Percentiles rank a stretch among this genome's conserved stretches.
phyloP scores from a whole-genome alignment of 2,329 filamentous ascomycete genomes.

The Cladobotryum mycophilum region DNA sequence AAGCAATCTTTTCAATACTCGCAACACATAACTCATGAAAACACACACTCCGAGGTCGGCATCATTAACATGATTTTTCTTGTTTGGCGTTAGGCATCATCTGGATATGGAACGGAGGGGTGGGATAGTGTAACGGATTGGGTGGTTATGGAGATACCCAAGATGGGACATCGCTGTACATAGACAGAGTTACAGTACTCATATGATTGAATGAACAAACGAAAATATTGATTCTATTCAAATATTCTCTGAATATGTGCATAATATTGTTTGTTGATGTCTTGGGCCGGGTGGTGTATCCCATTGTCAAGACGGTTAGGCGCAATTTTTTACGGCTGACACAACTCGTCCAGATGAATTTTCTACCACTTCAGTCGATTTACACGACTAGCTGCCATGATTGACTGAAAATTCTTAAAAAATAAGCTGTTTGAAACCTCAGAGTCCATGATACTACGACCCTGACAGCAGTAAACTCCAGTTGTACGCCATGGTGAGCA shows the following conservation, averaged over 20 bases:
- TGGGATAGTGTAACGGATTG: not conserved
- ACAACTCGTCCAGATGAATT: too few relatives aligned
- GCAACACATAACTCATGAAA: not conserved
- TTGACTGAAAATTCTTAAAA: too few relatives aligned
- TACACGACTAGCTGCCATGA: too few relatives aligned
- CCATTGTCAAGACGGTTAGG: too few relatives aligned
- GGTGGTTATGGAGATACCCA: slow-evolving; percentile 10
- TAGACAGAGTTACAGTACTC: slow-evolving; percentile 5
- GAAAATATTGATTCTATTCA: slow-evolving; percentile 1
- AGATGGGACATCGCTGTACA: slow-evolving; percentile 10
- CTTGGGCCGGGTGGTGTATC: too few relatives aligned
- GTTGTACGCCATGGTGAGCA: not conserved
- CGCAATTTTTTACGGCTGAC: too few relatives aligned
- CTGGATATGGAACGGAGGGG: not conserved
- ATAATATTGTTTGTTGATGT: not conserved
- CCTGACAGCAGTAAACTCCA: not conserved
- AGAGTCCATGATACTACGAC: not conserved
- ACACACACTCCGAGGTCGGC: not conserved
- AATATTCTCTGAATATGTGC: not conserved
- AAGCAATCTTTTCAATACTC: not conserved
- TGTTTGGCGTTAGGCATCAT: slow-evolving; percentile 10
- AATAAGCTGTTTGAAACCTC: not conserved
- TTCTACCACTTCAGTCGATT: not conserved
- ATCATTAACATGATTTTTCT: not conserved
- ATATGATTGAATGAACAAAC: slow-evolving; percentile 10